Evolutionary conservation across 768 basidiomycete genomes (phyloP).

Genomic region (Termitomyces heimii): DNA sequence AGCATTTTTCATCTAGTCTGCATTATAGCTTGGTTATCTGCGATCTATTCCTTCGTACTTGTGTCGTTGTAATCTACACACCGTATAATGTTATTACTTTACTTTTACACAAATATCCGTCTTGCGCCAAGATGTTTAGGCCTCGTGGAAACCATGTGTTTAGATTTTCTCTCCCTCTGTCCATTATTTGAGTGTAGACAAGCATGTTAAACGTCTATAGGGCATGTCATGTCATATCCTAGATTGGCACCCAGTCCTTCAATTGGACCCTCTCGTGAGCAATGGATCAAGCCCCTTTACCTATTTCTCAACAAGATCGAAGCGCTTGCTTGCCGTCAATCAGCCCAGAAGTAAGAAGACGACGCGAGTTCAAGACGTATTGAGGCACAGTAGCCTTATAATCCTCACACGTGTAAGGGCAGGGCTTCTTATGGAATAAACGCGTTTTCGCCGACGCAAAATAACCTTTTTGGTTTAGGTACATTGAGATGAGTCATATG

Average conservation of each 20-base stretch:
- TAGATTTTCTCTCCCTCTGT: background rate
- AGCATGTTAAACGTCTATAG: background rate
- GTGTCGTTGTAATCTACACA: slow-evolving; percentile 2
- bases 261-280: background rate
- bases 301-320: background rate
- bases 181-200: background rate
- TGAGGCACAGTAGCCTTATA: background rate
- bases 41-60: slow-evolving; percentile 11
- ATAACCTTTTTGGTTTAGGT: slow-evolving; percentile 10
- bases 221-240: background rate
- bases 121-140: background rate
- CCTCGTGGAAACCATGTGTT: slow-evolving; percentile 15
- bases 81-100: slow-evolving; percentile 11
- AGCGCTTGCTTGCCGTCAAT: background rate
- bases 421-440: background rate
- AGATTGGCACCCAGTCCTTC: background rate
- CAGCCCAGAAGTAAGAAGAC: background rate
- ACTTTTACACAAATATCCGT: background rate
- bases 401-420: background rate
- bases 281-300: background rate
- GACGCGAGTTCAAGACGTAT: background rate
- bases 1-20: slow-evolving; percentile 6
- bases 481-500: background rate
- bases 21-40: slow-evolving; percentile 10
- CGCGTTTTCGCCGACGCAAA: background rate